These are phyloP conservation scores for Podospora pseudoanserina DNA, from an alignment of 495 filamentous ascomycete genomes.

Conservation along the genomic window DNA sequence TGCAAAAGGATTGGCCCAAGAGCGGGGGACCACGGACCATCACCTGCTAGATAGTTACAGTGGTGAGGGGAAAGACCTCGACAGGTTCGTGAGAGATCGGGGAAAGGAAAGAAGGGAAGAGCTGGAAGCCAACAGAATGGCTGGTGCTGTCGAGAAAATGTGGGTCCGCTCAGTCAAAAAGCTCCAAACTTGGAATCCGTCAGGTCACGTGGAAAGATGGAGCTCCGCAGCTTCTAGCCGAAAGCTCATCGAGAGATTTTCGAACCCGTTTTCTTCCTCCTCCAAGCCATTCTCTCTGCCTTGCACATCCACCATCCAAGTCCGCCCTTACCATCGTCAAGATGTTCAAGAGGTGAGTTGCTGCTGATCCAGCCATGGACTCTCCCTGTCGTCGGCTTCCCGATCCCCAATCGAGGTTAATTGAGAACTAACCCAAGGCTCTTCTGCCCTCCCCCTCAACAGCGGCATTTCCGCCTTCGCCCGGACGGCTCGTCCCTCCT, in stretches of 20 bases:
- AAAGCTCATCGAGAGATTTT: constrained; percentile 41
- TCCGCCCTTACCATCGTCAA: constrained; percentile 56
- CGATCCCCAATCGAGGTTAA: constrained; percentile 42
- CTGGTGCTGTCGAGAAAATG: not conserved
- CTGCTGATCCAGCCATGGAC: constrained; percentile 6
- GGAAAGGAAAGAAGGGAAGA: not conserved
- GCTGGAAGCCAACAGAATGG: not conserved
- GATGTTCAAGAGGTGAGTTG: constrained; percentile 86
- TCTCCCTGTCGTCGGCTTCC: constrained; percentile 17
- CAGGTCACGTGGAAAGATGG: constrained; percentile 31
- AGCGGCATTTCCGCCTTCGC: constrained; percentile 80
- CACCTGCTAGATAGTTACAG: too few species aligned
- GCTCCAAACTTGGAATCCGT: constrained; percentile 2
- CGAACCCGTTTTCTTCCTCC: constrained; percentile 38
- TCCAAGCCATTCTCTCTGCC: constrained; percentile 34
- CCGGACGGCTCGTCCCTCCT: constrained; percentile 70
- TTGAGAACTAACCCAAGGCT: constrained; percentile 40
- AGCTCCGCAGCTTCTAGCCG: constrained; percentile 39
- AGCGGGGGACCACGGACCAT: not conserved
- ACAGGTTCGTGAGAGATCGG: not conserved
- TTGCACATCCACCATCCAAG: constrained; percentile 38
- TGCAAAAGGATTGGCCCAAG: not conserved
- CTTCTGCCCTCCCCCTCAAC: constrained; percentile 31
- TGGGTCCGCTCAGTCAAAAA: not conserved
- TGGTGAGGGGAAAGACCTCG: constrained; percentile 10